Conservation (phyloP, 2,329 filamentous ascomycete species). For the Trichoderma asperellum region DNA sequence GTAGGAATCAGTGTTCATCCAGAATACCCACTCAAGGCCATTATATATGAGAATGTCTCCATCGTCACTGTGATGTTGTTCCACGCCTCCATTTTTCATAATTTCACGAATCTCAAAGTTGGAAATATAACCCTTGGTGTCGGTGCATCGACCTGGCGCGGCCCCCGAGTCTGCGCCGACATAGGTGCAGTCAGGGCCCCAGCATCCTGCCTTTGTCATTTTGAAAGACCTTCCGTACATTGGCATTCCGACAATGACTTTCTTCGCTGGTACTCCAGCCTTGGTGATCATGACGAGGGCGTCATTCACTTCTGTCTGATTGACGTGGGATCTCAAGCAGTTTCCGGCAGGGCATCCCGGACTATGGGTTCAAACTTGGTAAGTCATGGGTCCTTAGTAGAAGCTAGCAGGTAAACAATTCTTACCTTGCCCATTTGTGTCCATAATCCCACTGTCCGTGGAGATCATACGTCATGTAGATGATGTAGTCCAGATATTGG, state of each 20-base stretch:
- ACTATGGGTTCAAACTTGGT: not conserved
- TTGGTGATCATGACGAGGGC: conserved; percentile 39
- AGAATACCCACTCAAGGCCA: not conserved
- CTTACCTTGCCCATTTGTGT: conserved; percentile 35
- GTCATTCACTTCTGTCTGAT: conserved; percentile 42
- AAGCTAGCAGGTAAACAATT: not conserved
- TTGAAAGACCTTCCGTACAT: conserved; percentile 41
- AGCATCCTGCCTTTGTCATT: conserved; percentile 40
- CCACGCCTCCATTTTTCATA: not conserved
- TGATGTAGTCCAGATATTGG: conserved; percentile 40
- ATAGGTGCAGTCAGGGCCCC: conserved; percentile 35
- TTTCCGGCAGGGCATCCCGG: conserved; percentile 39
- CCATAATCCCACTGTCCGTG: conserved; percentile 43
- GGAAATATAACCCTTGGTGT: conserved; percentile 40
- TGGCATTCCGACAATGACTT: conserved; percentile 39
- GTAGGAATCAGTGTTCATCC: not conserved
- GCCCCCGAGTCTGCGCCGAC: conserved; percentile 35
- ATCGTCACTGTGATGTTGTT: not conserved
- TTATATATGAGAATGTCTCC: not conserved
- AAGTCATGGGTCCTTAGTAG: not conserved
- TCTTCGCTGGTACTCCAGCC: conserved; percentile 39
- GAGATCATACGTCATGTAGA: conserved; percentile 45
- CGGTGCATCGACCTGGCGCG: conserved; percentile 36
- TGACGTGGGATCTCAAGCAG: conserved; percentile 44
- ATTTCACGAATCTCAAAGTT: conserved; percentile 39